Conservation (phyloP, 441 rosid species). For the Metrosideros polymorpha region DNA sequence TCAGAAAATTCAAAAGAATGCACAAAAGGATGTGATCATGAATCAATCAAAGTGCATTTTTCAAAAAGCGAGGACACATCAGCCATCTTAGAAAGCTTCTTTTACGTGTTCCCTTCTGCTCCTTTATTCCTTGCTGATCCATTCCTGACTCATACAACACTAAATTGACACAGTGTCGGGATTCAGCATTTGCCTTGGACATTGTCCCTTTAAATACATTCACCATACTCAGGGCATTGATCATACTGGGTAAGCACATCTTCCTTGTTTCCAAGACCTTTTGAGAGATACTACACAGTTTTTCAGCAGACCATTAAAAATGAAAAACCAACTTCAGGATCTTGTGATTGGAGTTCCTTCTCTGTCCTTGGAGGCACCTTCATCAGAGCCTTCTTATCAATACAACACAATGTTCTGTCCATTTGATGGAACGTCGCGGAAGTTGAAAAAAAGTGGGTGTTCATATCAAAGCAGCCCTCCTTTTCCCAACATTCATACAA, state of each 20-base stretch:
- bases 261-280: background rate
- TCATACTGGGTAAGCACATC: background rate
- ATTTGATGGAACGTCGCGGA: conserved; percentile 9
- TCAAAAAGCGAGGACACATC: background rate
- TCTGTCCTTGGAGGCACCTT: background rate
- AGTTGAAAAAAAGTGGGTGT: conserved; percentile 21
- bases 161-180: background rate
- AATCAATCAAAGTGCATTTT: background rate
- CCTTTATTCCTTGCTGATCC: background rate
- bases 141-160: background rate
- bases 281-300: background rate
- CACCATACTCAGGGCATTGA: background rate
- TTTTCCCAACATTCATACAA: background rate
- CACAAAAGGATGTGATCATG: background rate
- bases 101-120: background rate
- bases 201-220: background rate
- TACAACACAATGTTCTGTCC: background rate
- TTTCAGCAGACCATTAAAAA: background rate
- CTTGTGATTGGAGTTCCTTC: conserved; percentile 21
- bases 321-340: conserved; percentile 18
- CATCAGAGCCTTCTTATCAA: background rate
- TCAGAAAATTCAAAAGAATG: background rate
- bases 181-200: background rate
- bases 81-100: background rate
- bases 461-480: conserved; percentile 13